phyloP scores from a whole-genome alignment of 176 grass and related monocot species.

The Oropetium thomaeum region DNA sequence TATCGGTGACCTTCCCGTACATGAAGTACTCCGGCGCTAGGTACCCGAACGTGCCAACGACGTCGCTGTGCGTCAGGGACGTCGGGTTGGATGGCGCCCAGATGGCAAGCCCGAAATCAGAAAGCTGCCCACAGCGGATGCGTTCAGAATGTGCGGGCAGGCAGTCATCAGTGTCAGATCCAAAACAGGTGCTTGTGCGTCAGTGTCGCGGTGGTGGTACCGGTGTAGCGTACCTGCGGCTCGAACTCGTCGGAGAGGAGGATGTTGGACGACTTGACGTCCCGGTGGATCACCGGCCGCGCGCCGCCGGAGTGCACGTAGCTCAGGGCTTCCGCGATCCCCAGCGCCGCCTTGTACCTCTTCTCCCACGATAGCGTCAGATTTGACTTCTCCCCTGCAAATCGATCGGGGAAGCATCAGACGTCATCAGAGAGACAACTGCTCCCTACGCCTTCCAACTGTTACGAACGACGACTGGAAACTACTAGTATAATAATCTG shows the following conservation, averaged over 20 bases:
- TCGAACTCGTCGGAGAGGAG: constrained; percentile 69
- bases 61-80: constrained; percentile 57
- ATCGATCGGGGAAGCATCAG: background rate
- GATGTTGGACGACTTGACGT: constrained; percentile 98
- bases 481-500: background rate
- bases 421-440: constrained; percentile 11
- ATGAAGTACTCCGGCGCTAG: constrained; percentile 99
- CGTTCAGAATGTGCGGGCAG: constrained; percentile 12
- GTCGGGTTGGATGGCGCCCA: constrained; percentile 65
- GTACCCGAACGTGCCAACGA: constrained; percentile 98
- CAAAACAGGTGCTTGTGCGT: background rate
- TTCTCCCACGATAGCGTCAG: constrained; percentile 59
- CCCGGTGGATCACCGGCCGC: constrained; percentile 81
- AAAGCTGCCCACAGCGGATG: constrained; percentile 44
- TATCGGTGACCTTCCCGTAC: constrained; percentile 91
- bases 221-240: constrained; percentile 82
- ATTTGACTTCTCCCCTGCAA: constrained; percentile 53
- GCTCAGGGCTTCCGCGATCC: constrained; percentile 68
- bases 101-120: constrained; percentile 92
- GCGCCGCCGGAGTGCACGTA: constrained; percentile 70
- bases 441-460: background rate
- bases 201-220: background rate
- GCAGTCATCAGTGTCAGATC: background rate
- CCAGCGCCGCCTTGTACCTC: constrained; percentile 63
- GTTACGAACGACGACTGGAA: constrained; percentile 25